Evolutionary conservation across 179 eudicot genomes (phyloP).

Genomic region (Beta lomatogona): DNA sequence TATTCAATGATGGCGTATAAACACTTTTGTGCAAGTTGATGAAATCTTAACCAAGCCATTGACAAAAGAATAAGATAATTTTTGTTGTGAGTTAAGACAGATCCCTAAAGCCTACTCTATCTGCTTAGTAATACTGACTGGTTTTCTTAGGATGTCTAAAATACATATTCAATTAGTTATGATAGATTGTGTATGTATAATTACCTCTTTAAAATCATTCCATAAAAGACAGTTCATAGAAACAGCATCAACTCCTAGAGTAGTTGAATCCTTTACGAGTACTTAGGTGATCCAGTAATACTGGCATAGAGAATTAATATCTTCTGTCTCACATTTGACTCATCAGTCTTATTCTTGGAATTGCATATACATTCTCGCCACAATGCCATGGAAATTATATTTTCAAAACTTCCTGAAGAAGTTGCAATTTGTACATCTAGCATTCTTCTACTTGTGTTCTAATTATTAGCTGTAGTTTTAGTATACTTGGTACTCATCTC

Average conservation of each 20-base stretch:
- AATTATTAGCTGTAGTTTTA: background rate
- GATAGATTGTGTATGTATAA: too few species aligned
- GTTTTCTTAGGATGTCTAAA: too few species aligned
- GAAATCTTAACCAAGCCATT: background rate
- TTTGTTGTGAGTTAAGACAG: background rate
- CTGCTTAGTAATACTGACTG: background rate
- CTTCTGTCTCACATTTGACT: too few species aligned
- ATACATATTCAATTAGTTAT: too few species aligned
- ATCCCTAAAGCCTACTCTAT: background rate
- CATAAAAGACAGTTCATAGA: background rate
- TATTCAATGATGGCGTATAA: background rate
- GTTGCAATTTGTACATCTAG: background rate
- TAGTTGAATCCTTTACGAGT: too few species aligned
- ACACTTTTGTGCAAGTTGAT: background rate
- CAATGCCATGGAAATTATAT: too few species aligned
- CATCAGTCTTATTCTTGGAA: too few species aligned
- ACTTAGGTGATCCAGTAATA: too few species aligned
- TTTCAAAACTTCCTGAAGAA: background rate
- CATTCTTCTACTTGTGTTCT: too few species aligned
- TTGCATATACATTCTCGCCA: too few species aligned
- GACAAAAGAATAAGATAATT: background rate
- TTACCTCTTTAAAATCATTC: background rate
- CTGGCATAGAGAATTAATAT: too few species aligned
- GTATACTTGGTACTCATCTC: background rate
- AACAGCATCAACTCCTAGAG: background rate